Conservation (phyloP, 2,329 filamentous ascomycete genomes). For the Furcasterigmium sp. region DNA sequence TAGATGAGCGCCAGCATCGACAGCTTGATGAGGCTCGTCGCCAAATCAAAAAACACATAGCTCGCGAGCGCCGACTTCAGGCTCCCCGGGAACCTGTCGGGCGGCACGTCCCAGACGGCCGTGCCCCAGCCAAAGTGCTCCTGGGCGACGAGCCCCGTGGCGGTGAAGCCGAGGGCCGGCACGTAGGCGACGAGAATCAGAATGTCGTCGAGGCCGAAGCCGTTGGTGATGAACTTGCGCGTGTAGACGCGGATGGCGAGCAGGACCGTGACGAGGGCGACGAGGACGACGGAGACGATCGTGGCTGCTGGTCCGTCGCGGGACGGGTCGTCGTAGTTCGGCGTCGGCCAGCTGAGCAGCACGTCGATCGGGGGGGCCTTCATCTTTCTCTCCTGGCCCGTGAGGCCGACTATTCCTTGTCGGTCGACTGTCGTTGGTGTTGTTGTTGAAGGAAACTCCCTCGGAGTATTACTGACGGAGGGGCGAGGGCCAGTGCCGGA, state of each 20-base stretch:
- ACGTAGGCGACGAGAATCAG: conserved; percentile 30
- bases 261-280: conserved; percentile 20
- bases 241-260: conserved; percentile 28
- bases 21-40: conserved; percentile 32
- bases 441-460: too few relatives aligned
- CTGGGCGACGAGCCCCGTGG: conserved; percentile 20
- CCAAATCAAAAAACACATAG: conserved; percentile 26
- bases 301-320: conserved; percentile 21
- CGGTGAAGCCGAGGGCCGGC: conserved; percentile 24
- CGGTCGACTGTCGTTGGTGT: too few relatives aligned
- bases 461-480: too few relatives aligned
- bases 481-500: background rate
- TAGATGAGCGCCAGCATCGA: conserved; percentile 34
- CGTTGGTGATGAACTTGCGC: conserved; percentile 24
- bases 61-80: conserved; percentile 24
- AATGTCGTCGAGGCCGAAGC: conserved; percentile 28
- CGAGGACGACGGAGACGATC: conserved; percentile 19
- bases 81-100: conserved; percentile 12
- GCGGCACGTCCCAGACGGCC: conserved; percentile 27
- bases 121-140: conserved; percentile 21
- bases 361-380: conserved; percentile 13
- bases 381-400: conserved; percentile 6
- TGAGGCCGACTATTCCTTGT: too few relatives aligned
- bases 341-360: conserved; percentile 22
- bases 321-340: conserved; percentile 24